Evolutionary conservation across 768 basidiomycete genomes (phyloP), one percentile per base, ranked within the genome.

Genomic region (Mycena latifolia): DNA sequence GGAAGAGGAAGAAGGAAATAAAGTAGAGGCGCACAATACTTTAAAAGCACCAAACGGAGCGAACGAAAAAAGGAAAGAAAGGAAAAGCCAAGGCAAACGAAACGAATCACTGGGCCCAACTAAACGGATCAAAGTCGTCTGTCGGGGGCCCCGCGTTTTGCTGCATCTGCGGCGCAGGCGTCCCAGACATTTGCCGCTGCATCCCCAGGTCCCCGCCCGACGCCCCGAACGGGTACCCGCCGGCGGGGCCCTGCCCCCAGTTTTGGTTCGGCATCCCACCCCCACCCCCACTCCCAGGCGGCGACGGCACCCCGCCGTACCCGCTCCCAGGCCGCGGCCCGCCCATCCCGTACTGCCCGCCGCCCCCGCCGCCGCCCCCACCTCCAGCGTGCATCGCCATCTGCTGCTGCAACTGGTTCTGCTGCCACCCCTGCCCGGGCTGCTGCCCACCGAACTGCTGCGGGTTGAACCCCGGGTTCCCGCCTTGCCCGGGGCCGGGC

Each of bases 111-210:
- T 77, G 33, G 14, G 33, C 81, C 86, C 89, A 90, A 73, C 86
- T 87, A 75, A 89, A 87, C 66, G 88, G 77, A 67, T 88, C 88
- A 70, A 86, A 85, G 60, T 89, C 80, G 71, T 86, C 86, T 71
- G 73, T 74, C 60, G 78, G 75, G 62, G 81, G 79, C 59, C 74
- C 77, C 66, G 81, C 80, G 71, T 81, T 80, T 76, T 81, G 82
- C 54, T 69, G 72, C 66, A 62, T 61, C 67, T 80, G 78, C 63
- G 84, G 84, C 17, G 75, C 81, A 66, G 87, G 82, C 47, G 88
- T 89, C 50, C 76, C 79, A 35, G 84, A 81, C 84, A 88, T 80
- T 69, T 86, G 82, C 61, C 86, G 82, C 52, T 82, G 77, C 59
- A 82, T 78, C 29, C 55, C 62, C 45, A 64, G 64, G 47, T 61